Evolutionary conservation across 169 alveolate species (phyloP).

Genomic region (Plasmodium malariae): DNA sequence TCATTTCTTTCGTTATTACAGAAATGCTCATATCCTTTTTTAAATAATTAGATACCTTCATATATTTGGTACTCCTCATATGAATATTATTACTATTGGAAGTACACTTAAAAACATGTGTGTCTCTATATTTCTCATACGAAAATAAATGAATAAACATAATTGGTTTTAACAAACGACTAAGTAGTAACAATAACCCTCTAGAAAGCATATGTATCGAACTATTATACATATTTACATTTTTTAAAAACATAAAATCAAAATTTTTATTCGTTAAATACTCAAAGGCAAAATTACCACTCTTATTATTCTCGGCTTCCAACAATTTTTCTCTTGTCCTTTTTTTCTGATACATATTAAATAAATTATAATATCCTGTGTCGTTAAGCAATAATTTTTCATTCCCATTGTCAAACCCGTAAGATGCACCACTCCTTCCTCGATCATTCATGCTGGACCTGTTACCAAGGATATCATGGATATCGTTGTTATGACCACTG

Average conservation of each 20-base stretch:
- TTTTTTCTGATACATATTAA: slow-evolving; percentile 52
- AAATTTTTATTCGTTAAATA: slow-evolving; percentile 71
- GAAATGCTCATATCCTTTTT: slow-evolving; percentile 21
- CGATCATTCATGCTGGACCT: not conserved
- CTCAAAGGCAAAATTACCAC: slow-evolving; percentile 77
- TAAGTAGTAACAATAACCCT: slow-evolving; percentile 46
- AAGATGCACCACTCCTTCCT: not conserved
- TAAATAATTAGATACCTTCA: not conserved
- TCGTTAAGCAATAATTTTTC: slow-evolving; percentile 7
- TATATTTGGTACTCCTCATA: not conserved
- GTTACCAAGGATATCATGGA: not conserved
- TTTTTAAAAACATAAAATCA: slow-evolving; percentile 63
- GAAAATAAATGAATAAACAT: slow-evolving; percentile 64
- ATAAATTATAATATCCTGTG: slow-evolving; percentile 21
- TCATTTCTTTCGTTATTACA: slow-evolving; percentile 34
- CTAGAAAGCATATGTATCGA: slow-evolving; percentile 52
- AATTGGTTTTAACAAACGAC: slow-evolving; percentile 62
- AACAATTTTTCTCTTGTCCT: slow-evolving; percentile 34
- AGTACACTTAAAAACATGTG: slow-evolving; percentile 17
- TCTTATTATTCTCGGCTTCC: slow-evolving; percentile 41
- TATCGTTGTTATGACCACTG: not conserved
- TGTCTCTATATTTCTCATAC: slow-evolving; percentile 27
- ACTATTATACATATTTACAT: slow-evolving; percentile 38
- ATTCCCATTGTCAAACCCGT: not conserved
- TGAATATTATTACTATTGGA: not conserved